Base-by-base conservation (phyloP, 129 eudicot genomes). In the Centrapalus pauciflorus region DNA sequence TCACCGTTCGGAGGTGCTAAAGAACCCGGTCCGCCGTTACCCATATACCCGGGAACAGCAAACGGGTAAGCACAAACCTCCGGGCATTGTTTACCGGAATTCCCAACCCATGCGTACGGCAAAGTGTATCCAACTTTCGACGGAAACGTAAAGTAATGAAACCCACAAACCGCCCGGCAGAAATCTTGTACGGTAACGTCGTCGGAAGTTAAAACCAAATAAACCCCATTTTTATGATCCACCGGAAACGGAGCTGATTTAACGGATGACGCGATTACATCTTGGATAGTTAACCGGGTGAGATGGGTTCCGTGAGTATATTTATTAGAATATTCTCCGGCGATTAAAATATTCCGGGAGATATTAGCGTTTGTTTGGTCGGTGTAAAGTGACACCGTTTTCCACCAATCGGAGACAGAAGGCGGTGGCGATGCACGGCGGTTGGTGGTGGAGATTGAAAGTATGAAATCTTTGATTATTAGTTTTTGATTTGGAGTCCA, bases 81-180 rank as follows among this genome's bases (percentile, higher is more conserved):
- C 7, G 97, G 93, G 80, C 97, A 90, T 56, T 82, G 83, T 65
- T 84, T 82, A 4, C 83, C 97, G 7, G 97, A 87, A 55, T 90
- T 86, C 0, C 97, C 97, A 3, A 90, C 81, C 97, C 95, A 90
- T 1, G 95, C 95, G 86, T 90, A 90, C 8, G 97, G 97, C 16
- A 90, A 50, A 4, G 95, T 90, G 84, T 87, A 87, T 0, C 95
- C 95, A 0, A 90, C 97, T 52, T 80, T 69, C 2, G 97, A 84
- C 0, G 97, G 83, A 61, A 90, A 90, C 0, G 97, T 90, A 72
- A 90, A 90, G 79, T 90, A 90, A 75, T 90, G 95, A 65, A 90
- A 90, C 71, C 97, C 97, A 50, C 97, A 90, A 0, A 87, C 95
- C 2, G 89, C 95, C 7, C 89, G 85, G 76, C 95, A 90, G 77